A percentile compares a stretch with the other conserved stretches of the same genome.
These are phyloP conservation scores for Ceratobasidium sp. DNA, from an alignment of 1,284 basidiomycete species.

Conservation along the genomic window DNA sequence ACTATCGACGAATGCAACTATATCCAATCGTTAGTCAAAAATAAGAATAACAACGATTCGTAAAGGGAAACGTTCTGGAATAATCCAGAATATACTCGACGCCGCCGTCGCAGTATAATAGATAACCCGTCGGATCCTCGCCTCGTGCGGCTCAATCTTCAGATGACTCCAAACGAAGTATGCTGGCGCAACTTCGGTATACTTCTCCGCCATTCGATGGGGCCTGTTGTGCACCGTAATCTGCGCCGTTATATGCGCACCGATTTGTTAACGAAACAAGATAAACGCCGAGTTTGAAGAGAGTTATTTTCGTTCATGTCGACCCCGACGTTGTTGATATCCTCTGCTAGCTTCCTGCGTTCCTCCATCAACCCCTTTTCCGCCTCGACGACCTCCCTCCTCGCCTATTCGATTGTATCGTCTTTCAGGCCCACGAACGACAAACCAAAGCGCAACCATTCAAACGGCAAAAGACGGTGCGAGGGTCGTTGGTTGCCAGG, in stretches of 20 bases:
- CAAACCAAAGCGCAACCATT: conserved; percentile 69
- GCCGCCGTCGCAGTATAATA: conserved; percentile 66
- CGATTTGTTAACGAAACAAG: conserved; percentile 83
- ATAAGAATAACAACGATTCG: no score
- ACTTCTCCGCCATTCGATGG: conserved; percentile 71
- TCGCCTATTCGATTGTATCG: conserved; percentile 80
- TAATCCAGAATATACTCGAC: conserved; percentile 78
- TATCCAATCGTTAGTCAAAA: conserved; percentile 54
- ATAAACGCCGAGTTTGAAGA: conserved; percentile 80
- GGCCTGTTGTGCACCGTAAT: conserved; percentile 70
- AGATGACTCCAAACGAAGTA: conserved; percentile 78
- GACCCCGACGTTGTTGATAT: conserved; percentile 59
- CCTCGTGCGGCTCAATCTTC: conserved; percentile 89
- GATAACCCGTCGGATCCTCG: conserved; percentile 66
- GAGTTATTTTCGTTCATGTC: conserved; percentile 65
- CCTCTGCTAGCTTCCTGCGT: conserved; percentile 56
- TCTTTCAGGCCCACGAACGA: conserved; percentile 79
- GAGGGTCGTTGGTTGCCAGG: conserved; percentile 69
- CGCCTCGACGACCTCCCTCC: conserved; percentile 73
- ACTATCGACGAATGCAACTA: conserved; percentile 67
- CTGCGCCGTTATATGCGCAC: conserved; percentile 77
- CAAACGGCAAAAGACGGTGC: conserved; percentile 68
- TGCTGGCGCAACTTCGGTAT: conserved; percentile 75
- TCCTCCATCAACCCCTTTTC: conserved; percentile 67
- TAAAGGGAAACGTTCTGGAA: conserved; percentile 73